Percentiles rank a stretch among this genome's conserved stretches.
These are phyloP conservation scores for Coniochaeta pulveracea DNA, from an alignment of 2,329 filamentous ascomycete genomes.

Conservation along the genomic window DNA sequence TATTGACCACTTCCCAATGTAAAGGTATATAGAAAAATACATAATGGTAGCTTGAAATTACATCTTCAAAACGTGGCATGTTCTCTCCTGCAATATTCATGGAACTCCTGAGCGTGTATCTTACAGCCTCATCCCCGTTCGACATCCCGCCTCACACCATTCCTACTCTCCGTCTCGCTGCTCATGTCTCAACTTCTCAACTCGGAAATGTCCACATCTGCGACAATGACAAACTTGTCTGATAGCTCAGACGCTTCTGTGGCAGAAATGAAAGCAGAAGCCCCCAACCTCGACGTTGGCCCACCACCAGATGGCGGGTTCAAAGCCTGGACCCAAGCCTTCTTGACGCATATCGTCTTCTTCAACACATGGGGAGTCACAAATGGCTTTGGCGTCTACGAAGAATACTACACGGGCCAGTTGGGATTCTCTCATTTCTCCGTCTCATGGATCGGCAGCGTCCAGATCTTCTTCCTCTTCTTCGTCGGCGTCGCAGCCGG, in stretches of 20 bases:
- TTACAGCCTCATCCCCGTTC: too few species aligned
- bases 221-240: background rate
- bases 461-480: constrained; percentile 3
- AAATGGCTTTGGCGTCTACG: constrained; percentile 1
- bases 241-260: background rate
- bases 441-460: constrained; percentile 1
- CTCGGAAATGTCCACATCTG: background rate
- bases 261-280: background rate
- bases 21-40: background rate
- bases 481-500: constrained; percentile 1
- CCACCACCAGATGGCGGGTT: background rate
- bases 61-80: too few species aligned
- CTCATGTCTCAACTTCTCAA: too few species aligned
- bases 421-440: background rate
- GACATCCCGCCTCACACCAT: too few species aligned
- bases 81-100: too few species aligned
- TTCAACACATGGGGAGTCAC: constrained; percentile 1
- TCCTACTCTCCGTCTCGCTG: too few species aligned
- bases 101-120: too few species aligned
- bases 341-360: constrained; percentile 1
- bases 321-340: background rate
- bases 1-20: background rate
- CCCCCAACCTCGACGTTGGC: background rate
- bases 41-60: too few species aligned
- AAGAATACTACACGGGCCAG: background rate